Conservation (phyloP, 2,329 filamentous ascomycete species). For the Graphilbum fragrans region DNA sequence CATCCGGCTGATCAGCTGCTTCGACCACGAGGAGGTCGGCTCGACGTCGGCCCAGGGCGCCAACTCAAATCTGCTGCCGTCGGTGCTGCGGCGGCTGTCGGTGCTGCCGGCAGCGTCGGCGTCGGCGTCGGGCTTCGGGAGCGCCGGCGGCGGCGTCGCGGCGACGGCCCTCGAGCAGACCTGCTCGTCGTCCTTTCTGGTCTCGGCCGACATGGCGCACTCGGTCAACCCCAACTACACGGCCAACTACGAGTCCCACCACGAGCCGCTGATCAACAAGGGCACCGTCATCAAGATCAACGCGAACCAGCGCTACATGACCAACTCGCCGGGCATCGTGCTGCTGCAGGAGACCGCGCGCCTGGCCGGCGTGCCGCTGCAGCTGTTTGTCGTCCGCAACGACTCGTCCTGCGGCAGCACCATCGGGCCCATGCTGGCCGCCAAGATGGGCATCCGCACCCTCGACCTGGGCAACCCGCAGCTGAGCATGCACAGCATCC, state of each 20-base stretch:
- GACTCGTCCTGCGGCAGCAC: conserved; percentile 92
- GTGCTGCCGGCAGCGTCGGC: conserved; percentile 52
- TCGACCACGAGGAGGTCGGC: conserved; percentile 97
- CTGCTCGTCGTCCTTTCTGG: conserved; percentile 77
- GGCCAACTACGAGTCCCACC: conserved; percentile 80
- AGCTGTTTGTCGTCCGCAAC: conserved; percentile 93
- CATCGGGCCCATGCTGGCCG: conserved; percentile 92
- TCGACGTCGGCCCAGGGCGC: conserved; percentile 87
- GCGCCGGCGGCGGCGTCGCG: conserved; percentile 49
- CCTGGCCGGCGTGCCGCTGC: conserved; percentile 66
- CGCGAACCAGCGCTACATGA: conserved; percentile 92
- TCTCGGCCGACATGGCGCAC: conserved; percentile 97
- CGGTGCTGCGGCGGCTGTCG: conserved; percentile 75
- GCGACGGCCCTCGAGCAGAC: conserved; percentile 85
- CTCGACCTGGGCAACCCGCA: conserved; percentile 91
- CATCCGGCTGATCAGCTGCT: conserved; percentile 87
- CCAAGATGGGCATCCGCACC: conserved; percentile 74
- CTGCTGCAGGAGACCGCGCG: conserved; percentile 79
- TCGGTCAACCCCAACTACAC: conserved; percentile 91
- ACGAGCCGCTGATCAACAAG: conserved; percentile 91
- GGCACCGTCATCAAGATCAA: conserved; percentile 97
- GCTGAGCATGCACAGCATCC: conserved; percentile 92
- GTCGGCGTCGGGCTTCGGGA: conserved; percentile 19
- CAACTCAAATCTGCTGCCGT: conserved; percentile 80
- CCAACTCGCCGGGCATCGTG: conserved; percentile 90